Evolutionary conservation across 257 asterid genomes (phyloP).

Genomic region (Rubia yunnanensis): DNA sequence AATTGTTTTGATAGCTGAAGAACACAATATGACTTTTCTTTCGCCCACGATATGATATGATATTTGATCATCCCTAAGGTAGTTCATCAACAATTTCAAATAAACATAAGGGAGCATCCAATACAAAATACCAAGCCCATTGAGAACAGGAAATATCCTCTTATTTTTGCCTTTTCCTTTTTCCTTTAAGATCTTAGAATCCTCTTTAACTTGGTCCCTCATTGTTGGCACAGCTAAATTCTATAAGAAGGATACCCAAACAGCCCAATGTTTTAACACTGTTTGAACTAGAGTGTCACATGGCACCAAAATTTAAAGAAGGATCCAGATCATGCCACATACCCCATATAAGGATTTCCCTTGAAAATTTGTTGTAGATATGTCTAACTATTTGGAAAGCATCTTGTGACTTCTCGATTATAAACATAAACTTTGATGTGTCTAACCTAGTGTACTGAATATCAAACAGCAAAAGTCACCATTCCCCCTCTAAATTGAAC

Average conservation of each 20-base stretch:
- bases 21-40: neutral
- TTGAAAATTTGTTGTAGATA: neutral
- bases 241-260: neutral
- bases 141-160: neutral
- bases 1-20: neutral
- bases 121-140: neutral
- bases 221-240: neutral
- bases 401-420: neutral
- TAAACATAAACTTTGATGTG: neutral
- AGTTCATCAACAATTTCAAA: neutral
- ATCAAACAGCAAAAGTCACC: conserved; percentile 1
- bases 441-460: neutral
- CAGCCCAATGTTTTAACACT: too few relatives aligned
- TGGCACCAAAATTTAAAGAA: neutral
- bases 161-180: neutral
- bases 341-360: neutral
- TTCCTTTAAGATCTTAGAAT: neutral
- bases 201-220: neutral
- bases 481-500: neutral
- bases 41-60: neutral
- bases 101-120: neutral
- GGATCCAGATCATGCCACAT: neutral
- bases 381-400: neutral
- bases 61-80: neutral
- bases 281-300: neutral